Conservation (phyloP, 306 rosid species). For the Trichosanthes truncata region DNA sequence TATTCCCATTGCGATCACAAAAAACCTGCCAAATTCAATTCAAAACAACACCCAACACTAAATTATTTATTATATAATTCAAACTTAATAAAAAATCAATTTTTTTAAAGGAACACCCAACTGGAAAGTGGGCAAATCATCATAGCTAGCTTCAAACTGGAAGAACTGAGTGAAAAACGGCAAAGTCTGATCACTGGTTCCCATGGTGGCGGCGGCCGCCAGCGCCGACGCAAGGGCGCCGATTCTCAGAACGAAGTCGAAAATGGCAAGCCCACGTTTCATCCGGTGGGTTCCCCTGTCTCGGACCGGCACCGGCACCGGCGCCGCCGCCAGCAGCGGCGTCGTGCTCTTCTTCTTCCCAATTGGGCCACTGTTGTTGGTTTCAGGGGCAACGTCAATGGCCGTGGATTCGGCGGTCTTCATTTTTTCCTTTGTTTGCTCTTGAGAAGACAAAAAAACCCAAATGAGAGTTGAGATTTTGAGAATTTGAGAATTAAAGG, state of each 20-base stretch:
- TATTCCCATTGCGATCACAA: constrained; percentile 61
- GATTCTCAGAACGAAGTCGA: constrained; percentile 65
- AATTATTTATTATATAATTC: not conserved
- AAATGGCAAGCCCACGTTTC: constrained; percentile 54
- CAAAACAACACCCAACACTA: not conserved
- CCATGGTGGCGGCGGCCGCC: constrained; percentile 76
- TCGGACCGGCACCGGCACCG: not conserved
- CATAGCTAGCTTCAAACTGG: constrained; percentile 82
- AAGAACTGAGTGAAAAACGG: constrained; percentile 94
- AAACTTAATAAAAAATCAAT: no score
- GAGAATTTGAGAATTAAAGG: not conserved
- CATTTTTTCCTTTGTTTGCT: constrained; percentile 22
- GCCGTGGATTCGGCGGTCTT: constrained; percentile 33
- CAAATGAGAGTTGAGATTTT: not conserved
- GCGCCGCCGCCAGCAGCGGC: not conserved
- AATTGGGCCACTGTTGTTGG: constrained; percentile 15
- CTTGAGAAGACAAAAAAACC: not conserved
- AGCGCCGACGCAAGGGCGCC: constrained; percentile 53
- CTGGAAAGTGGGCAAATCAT: constrained; percentile 62
- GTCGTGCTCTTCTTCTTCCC: constrained; percentile 32
- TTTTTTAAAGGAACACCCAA: not conserved
- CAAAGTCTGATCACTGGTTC: constrained; percentile 48
- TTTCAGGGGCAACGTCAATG: constrained; percentile 43
- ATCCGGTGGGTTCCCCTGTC: constrained; percentile 27
- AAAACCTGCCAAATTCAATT: constrained; percentile 50